A percentile compares a stretch with the other conserved stretches of the same genome.
phyloP scores from a whole-genome alignment of 148 eudicot species.

The Rheum nobile region DNA sequence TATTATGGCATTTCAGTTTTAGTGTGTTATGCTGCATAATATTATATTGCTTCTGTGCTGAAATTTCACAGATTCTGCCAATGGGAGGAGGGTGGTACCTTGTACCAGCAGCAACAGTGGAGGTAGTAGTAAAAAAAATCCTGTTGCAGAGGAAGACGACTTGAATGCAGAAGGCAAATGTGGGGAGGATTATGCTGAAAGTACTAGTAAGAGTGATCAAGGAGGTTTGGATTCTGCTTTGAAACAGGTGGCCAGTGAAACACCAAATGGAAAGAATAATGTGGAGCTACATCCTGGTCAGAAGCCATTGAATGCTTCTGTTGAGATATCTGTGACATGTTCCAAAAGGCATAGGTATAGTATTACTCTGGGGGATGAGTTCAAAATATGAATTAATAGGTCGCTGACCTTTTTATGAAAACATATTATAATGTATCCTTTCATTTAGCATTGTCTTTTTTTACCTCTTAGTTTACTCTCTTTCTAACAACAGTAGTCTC shows the following conservation, averaged over 20 bases:
- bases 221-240: conserved; percentile 1
- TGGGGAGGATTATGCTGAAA: conserved; percentile 12
- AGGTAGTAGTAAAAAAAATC: conserved; percentile 9
- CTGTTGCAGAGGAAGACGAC: conserved; percentile 7
- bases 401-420: background rate
- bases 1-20: background rate
- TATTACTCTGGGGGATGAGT: conserved; percentile 5
- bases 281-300: conserved; percentile 1
- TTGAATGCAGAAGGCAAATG: conserved; percentile 9
- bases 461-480: background rate
- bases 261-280: background rate
- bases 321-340: background rate
- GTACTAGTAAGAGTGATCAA: conserved; percentile 7
- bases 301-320: conserved; percentile 6
- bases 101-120: conserved; percentile 9
- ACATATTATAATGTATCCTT: background rate
- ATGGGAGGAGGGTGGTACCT: background rate
- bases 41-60: conserved; percentile 1
- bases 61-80: conserved; percentile 18
- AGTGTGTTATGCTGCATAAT: background rate
- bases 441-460: background rate
- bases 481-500: background rate
- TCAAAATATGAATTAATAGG: background rate
- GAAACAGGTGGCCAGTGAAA: background rate
- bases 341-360: conserved; percentile 1